Base-by-base conservation (phyloP, 2,329 filamentous ascomycete species). In the Esteya vermicola region DNA sequence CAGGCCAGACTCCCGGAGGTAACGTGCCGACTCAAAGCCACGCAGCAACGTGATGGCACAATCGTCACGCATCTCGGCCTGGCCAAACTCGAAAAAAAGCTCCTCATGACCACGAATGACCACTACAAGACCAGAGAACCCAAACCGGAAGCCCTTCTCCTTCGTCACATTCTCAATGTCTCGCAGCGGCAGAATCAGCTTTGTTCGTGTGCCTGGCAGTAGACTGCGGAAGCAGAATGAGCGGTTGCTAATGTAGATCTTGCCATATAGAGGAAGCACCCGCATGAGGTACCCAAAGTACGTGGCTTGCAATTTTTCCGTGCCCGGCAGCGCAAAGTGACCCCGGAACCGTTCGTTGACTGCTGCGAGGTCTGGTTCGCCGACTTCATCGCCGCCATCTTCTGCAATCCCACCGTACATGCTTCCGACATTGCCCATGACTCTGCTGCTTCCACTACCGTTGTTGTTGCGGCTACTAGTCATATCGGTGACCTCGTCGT, bases 91-190 rank as follows among this genome's bases (percentile, higher is more conserved):
- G 52, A 98, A 96, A 58, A 96, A 96, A 1, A 98, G 63, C 58
- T 96, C 91, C 56, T 96, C 91, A 45, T 95, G 85, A 0, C 88
- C 91, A 39, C 82, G 78, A 47, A 98, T 93, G 5, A 93, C 82
- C n/a, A 96, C 67, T 0, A 94, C 85, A 31, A 98, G 70, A 6
- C 88, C 91, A 18, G 85, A 81, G 50, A 93, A 95, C 7, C 86
- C 85, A 51, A 93, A 83, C 1, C 88, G 76, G 54, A 95, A 96
- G 0, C 91, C 89, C 52, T 91, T 93, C 57, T 95, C 88, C 59
- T 94, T 95, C 51, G 89, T 79, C 7, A 86, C 85, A 46, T 86
- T 96, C 57, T 95, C 85, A 37, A 96, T 81, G 51, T 96, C 88
- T 51, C 78, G 85, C 40, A 96, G 68, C 0, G 91, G 89, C 0